These are phyloP conservation scores for Globisporangium canariense DNA, from an alignment of 352 stramenopile genomes.

Conservation along the genomic window DNA sequence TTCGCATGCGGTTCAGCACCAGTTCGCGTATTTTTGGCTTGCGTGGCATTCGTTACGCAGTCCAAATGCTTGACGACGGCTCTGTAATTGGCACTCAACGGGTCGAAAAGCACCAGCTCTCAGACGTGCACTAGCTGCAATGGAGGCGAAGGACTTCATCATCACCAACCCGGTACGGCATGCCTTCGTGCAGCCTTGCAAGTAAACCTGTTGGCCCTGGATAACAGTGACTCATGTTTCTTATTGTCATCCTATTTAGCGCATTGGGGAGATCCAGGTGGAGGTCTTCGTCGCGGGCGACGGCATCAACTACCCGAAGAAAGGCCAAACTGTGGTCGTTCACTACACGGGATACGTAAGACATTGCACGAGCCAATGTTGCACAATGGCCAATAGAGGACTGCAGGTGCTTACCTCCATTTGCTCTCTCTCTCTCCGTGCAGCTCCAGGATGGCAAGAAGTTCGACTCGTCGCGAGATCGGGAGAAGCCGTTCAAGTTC, in stretches of 20 bases:
- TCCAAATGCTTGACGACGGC: background rate
- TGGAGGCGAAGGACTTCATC: constrained; percentile 62
- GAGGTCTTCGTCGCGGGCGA: constrained; percentile 89
- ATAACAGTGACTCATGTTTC: background rate
- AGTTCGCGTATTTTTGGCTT: background rate
- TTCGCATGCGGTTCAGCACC: background rate
- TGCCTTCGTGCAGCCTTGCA: too few relatives aligned
- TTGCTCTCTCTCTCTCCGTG: background rate
- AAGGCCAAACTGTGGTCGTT: constrained; percentile 82
- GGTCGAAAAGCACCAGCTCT: background rate
- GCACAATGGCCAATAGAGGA: background rate
- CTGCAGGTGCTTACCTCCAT: background rate
- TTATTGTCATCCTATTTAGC: constrained; percentile 18
- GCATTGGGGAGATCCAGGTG: constrained; percentile 73
- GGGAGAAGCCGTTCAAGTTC: constrained; percentile 89
- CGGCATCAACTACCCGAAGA: constrained; percentile 87
- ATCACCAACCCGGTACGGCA: constrained; percentile 41
- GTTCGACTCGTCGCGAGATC: constrained; percentile 71
- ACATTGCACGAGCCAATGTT: background rate
- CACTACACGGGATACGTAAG: constrained; percentile 88
- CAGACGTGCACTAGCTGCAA: constrained; percentile 16
- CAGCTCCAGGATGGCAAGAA: constrained; percentile 73
- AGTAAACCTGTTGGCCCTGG: background rate
- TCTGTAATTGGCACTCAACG: background rate
- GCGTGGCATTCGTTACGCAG: background rate